Base-by-base conservation (phyloP, 768 basidiomycete species). In the Aureoboletus auriporus region DNA sequence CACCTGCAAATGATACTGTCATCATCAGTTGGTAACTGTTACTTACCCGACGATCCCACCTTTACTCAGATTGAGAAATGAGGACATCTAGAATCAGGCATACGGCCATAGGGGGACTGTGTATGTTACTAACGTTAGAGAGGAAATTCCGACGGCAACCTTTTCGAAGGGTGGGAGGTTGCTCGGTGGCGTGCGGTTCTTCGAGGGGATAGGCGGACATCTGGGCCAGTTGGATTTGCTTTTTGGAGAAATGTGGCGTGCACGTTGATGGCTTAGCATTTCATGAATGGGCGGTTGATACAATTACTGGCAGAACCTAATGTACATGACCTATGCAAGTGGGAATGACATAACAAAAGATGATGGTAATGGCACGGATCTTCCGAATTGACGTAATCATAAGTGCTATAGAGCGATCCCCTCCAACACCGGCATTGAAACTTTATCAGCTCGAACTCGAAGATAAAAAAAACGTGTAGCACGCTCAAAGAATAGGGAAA, bases 51-150 rank as follows among this genome's bases (percentile, higher is more conserved):
- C 5, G 90, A 92, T 60, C 91, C 90, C 12, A 79, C 80, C 6
- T 85, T 90, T 53, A 78, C 79, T 34, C 72, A 78, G 61, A 84
- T 93, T 37, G 66, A 75, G 91, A 78, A 5, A 57, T 88, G 10
- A 81, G 84, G 59, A 75, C 63, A 57, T 76, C 80, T 50, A 58
- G 56, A 0, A 75, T 82, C 36, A 80, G 76, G 14, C 90, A 93
- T 61, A 67, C n/a, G n/a, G 71, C 6, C 84, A 3, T 77, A n/a
- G 68, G 8, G 78, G 72, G 5, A 77, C 79, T 7, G 71, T 90
- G n/a, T 90, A 80, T 69, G 80, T 92, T 11, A n/a, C n/a, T n/a
- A n/a, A n/a, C n/a, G n/a, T n/a, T n/a, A 92, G 90, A 60, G 89
- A 89, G 1, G 84, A 86, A 66, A 86, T 93, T 44, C 83, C 86